phyloP scores from a whole-genome alignment of 441 rosid species.

The Pelargonium myrrhifolium region DNA sequence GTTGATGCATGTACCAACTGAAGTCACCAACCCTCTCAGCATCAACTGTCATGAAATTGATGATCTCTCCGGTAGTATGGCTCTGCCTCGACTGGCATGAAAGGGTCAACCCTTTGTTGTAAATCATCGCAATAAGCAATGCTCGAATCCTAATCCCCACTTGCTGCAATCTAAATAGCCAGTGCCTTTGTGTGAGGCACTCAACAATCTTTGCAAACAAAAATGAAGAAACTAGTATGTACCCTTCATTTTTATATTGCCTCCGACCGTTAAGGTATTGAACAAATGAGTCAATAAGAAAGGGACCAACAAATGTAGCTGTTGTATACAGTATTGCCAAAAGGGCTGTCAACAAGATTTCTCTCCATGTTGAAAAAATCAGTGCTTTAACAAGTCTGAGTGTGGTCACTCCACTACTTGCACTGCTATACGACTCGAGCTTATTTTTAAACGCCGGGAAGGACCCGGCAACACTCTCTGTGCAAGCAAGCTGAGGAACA shows the following conservation, averaged over 20 bases:
- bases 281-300: constrained; percentile 70
- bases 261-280: constrained; percentile 59
- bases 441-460: constrained; percentile 37
- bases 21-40: constrained; percentile 51
- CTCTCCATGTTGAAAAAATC: constrained; percentile 55
- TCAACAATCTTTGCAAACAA: constrained; percentile 46
- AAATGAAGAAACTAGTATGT: constrained; percentile 37
- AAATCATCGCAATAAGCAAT: constrained; percentile 35
- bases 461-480: constrained; percentile 44
- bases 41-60: constrained; percentile 58
- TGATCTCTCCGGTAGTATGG: constrained; percentile 53
- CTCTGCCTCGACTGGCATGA: constrained; percentile 44
- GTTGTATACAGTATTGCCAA: constrained; percentile 34
- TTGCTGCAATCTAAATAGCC: constrained; percentile 41
- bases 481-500: constrained; percentile 65
- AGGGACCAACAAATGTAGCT: constrained; percentile 71
- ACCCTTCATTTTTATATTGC: constrained; percentile 37
- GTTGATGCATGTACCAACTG: constrained; percentile 44
- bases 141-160: constrained; percentile 39
- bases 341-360: constrained; percentile 40
- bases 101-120: constrained; percentile 49
- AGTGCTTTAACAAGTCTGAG: constrained; percentile 57
- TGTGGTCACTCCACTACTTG: constrained; percentile 33
- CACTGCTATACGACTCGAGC: constrained; percentile 36
- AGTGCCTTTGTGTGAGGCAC: constrained; percentile 38